phyloP scores from a whole-genome alignment of 331 rosid species.

The Quercus phellos region DNA sequence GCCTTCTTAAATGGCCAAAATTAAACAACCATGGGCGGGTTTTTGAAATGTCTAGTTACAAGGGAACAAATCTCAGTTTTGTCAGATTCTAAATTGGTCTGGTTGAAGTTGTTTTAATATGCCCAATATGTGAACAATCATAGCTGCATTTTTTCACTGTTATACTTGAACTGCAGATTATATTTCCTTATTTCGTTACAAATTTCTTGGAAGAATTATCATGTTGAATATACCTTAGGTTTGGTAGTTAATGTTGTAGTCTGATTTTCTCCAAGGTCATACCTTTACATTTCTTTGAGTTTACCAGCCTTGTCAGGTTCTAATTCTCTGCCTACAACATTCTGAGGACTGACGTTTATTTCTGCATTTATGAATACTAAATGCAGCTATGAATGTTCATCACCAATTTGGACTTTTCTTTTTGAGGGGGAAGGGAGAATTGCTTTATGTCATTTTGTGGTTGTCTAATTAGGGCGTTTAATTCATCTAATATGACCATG shows the following conservation, averaged over 20 bases:
- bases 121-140: not conserved
- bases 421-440: not conserved
- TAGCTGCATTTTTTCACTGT: not conserved
- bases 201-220: not conserved
- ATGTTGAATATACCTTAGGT: not conserved
- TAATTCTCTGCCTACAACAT: not conserved
- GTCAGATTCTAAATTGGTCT: not conserved
- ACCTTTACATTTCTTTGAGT: not conserved
- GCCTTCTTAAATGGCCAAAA: not conserved
- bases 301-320: not conserved
- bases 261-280: not conserved
- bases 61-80: conserved; percentile 1
- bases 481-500: not conserved
- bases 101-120: not conserved
- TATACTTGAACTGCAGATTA: not conserved
- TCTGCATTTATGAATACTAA: not conserved
- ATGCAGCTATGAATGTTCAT: not conserved
- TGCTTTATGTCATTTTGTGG: not conserved
- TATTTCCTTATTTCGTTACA: not conserved
- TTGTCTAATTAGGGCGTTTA: not conserved
- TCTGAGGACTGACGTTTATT: not conserved
- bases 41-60: not conserved
- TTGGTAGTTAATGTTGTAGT: not conserved
- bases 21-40: not conserved
- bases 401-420: not conserved